These are phyloP conservation scores for Yamadazyma phyllophila DNA, from an alignment of 805 yeast species.

Conservation along the genomic window DNA sequence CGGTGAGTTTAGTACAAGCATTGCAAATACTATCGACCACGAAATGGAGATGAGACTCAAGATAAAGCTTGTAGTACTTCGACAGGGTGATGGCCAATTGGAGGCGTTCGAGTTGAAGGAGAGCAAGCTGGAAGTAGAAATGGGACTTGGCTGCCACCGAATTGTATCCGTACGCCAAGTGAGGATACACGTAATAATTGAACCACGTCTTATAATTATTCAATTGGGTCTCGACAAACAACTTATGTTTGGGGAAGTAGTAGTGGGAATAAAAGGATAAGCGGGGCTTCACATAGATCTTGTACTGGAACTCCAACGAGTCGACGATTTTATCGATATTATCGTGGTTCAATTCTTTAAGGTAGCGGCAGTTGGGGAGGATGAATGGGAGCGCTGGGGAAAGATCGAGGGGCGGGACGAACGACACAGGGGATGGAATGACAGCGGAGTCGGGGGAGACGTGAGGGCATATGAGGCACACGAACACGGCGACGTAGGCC, in stretches of 20 bases:
- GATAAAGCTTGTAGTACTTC: conserved; percentile 3
- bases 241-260: conserved; percentile 10
- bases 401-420: background rate
- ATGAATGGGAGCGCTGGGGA: conserved; percentile 6
- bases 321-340: conserved; percentile 10
- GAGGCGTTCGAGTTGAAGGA: background rate
- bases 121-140: background rate
- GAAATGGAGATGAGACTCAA: conserved; percentile 1
- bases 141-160: background rate
- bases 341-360: conserved; percentile 13
- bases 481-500: conserved; percentile 4
- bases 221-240: conserved; percentile 2
- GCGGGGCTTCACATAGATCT: conserved; percentile 11
- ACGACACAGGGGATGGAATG: background rate
- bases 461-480: conserved; percentile 8
- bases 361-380: conserved; percentile 8
- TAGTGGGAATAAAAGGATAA: conserved; percentile 8
- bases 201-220: background rate
- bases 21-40: background rate
- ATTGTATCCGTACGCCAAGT: background rate
- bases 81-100: conserved; percentile 5
- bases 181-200: conserved; percentile 2
- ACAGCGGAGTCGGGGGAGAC: background rate
- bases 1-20: conserved; percentile 9
- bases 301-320: conserved; percentile 12